Percentiles rank a stretch among this genome's conserved stretches.
Evolutionary conservation across 805 yeast species (phyloP).

Genomic region (Millerozyma acaciae): DNA sequence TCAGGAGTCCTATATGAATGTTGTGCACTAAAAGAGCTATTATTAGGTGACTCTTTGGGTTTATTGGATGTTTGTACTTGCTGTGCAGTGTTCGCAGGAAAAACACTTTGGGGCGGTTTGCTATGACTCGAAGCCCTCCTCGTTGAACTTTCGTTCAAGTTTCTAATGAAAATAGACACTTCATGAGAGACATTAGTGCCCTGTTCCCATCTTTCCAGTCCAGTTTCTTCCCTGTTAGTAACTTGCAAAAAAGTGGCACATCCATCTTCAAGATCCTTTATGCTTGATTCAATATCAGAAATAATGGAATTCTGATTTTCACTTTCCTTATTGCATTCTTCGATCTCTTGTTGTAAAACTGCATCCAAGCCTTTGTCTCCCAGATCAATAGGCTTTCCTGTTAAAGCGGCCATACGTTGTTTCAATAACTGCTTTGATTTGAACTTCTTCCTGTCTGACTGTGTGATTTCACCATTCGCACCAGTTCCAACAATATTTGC

Average conservation of each 20-base stretch:
- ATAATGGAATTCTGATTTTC: slow-evolving; percentile 57
- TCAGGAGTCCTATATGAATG: slow-evolving; percentile 45
- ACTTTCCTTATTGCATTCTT: slow-evolving; percentile 49
- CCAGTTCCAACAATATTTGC: slow-evolving; percentile 70
- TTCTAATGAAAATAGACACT: slow-evolving; percentile 59
- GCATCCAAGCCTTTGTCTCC: slow-evolving; percentile 53
- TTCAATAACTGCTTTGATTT: slow-evolving; percentile 72
- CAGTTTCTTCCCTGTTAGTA: slow-evolving; percentile 41
- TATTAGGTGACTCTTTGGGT: no score
- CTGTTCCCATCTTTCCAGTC: slow-evolving; percentile 71
- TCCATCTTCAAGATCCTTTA: slow-evolving; percentile 57
- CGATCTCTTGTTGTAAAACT: slow-evolving; percentile 48
- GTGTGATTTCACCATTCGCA: slow-evolving; percentile 82
- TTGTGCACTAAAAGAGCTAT: slow-evolving; percentile 1
- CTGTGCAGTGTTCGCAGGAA: no score
- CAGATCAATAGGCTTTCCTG: slow-evolving; percentile 55
- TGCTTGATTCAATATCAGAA: slow-evolving; percentile 67
- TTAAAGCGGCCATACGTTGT: slow-evolving; percentile 88
- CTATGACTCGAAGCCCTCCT: background rate
- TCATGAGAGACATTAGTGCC: slow-evolving; percentile 70
- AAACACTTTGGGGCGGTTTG: background rate
- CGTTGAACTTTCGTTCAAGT: slow-evolving; percentile 33
- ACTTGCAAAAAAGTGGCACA: slow-evolving; percentile 41
- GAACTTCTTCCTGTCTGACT: slow-evolving; percentile 74
- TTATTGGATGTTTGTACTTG: no score